Evolutionary conservation across 192 early-diverging fungal genomes (phyloP), one percentile per base, ranked within the genome.

Genomic region (Coemansia asiatica): DNA sequence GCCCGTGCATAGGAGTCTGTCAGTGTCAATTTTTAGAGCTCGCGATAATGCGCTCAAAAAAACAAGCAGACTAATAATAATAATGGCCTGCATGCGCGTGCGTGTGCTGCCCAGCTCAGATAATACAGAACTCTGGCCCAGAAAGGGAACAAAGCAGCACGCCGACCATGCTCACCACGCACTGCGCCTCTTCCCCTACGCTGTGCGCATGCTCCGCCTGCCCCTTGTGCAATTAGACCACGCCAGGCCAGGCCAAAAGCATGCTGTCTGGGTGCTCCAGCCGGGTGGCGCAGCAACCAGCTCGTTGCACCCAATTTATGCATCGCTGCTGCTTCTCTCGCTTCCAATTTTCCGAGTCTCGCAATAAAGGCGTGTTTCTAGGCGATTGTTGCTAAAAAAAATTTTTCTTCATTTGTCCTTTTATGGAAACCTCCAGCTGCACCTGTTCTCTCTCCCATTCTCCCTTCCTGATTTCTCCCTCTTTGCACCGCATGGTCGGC

Each of bases 11-110:
- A 6, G 50, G 50, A 51, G 25, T 51, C 25, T 51, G 50, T 26
- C 50, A 51, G 50, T 26, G 50, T 51, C 50, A 51, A 51, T 51
- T 51, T 44, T 51, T 51, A 51, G 50, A 51, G 50, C 50, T 44
- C 40, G 40, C 40, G 40, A 44, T 44, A 44, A 44, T 44, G 2
- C 40, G 40, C 40, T 13, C 15, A 16, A 13, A 13, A 13, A 13
- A 13, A 44, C 40, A 44, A 44, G 10, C 40, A 16, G 40, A 16
- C 40, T 44, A 44, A 44, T 44, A 44, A 44, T 44, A 44, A 44
- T 44, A 44, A 44, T 16, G 40, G 40, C 40, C 40, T 44, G 40
- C 40, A 44, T 44, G 40, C 40, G 40, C 12, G 40, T 44, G 40
- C 40, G 8, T 16, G 31, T 33, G 31, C 31, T 33, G 31, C 31